phyloP scores from a whole-genome alignment of 2,329 filamentous ascomycete genomes.

The Neocucurbitaria cava region DNA sequence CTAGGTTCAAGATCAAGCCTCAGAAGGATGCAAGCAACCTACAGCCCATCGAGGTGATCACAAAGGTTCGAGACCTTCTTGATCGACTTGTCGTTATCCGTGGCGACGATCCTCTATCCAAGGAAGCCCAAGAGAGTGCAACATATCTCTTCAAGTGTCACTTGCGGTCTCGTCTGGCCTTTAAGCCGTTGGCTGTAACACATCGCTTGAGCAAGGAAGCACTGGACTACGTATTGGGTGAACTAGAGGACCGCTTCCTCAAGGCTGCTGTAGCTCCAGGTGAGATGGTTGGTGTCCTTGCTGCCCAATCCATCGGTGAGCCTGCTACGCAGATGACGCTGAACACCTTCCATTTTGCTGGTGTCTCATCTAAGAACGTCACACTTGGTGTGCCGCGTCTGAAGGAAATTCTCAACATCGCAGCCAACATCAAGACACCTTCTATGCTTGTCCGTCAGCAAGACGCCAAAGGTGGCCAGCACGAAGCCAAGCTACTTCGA shows the following conservation, averaged over 20 bases:
- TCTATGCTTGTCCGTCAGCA: constrained; percentile 93
- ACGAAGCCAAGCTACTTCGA: constrained; percentile 83
- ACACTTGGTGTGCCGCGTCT: constrained; percentile 98
- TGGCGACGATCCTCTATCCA: constrained; percentile 80
- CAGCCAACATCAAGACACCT: constrained; percentile 97
- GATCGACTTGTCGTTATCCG: constrained; percentile 84
- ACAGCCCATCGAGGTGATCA: constrained; percentile 85
- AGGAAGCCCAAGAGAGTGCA: constrained; percentile 85
- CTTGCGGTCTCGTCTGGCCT: constrained; percentile 85
- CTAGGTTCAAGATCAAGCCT: constrained; percentile 83
- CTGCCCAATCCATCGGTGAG: constrained; percentile 97
- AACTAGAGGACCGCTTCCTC: constrained; percentile 87
- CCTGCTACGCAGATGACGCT: constrained; percentile 99
- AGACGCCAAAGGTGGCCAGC: constrained; percentile 67
- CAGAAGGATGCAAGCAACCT: constrained; percentile 86
- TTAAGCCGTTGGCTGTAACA: constrained; percentile 87
- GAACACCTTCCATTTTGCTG: constrained; percentile 99
- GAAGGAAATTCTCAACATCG: constrained; percentile 98
- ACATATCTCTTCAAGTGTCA: constrained; percentile 93
- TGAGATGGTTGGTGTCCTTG: constrained; percentile 98
- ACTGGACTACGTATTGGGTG: constrained; percentile 89
- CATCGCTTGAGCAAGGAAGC: constrained; percentile 89
- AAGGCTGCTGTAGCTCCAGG: constrained; percentile 87
- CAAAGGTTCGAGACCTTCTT: constrained; percentile 76
- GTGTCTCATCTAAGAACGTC: constrained; percentile 99